Base-by-base conservation (phyloP, 73 alveolate genomes). In the Blepharisma japonicum region DNA sequence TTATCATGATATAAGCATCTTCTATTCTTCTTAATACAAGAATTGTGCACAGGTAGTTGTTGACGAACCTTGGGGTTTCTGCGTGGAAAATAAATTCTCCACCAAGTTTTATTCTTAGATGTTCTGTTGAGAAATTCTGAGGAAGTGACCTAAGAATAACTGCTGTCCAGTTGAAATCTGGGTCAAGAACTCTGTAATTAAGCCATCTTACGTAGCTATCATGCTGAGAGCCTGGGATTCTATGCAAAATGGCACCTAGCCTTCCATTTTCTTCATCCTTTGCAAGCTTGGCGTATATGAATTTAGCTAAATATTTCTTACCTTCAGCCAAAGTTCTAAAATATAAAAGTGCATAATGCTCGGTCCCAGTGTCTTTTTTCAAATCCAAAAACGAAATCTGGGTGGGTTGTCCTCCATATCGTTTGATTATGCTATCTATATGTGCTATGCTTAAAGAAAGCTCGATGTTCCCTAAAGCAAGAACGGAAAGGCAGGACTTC, bases 181-280 rank as follows among this genome's bases (percentile, higher is more conserved):
- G 66, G 21, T 51, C 66, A 51, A 51, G 21, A 51, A 51, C 66
- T 51, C 66, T 51, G 21, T 51, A 51, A 4, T 51, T 14, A 51
- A 51, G 21, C 66, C 66, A 51, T 18, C 66, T 51, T 14, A 51
- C 66, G 4, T 51, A 14, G 27, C n/a, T 51, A 51, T 14, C 21
- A 51, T 11, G n/a, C 4, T 51, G 66, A 14, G 66, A 51, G n/a
- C 66, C 66, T 18, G 66, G 66, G 21, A 51, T 51, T 51, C 66
- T 51, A 3, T 14, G n/a, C 66, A 51, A 51, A 11, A 14, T 51
- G 21, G 66, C n/a, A 51, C 27, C 66, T 14, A 51, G 66, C 21
- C 66, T 0, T 51, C 66, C 66, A 14, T 18, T 51, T 51, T 51
- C 21, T 18, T 51, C 66, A 51, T 51, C n/a, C 66, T 18, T 51